phyloP scores from a whole-genome alignment of 179 eudicot species.

The Amaranthus tricolor region DNA sequence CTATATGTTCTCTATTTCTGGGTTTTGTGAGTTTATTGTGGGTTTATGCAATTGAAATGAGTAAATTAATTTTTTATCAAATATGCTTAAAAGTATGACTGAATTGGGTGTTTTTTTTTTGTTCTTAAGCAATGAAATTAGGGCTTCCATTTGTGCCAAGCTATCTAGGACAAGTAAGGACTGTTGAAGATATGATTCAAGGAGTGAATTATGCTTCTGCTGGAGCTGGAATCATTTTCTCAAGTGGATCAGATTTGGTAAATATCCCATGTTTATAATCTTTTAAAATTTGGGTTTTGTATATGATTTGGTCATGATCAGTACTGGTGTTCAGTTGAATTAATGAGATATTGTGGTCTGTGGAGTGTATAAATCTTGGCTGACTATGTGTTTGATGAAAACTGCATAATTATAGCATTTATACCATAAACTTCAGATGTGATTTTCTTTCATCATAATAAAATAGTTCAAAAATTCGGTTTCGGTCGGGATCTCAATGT shows the following conservation, averaged over 20 bases:
- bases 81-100: not conserved
- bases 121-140: constrained; percentile 34
- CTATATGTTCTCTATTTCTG: not conserved
- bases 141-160: constrained; percentile 59
- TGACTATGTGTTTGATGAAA: not conserved
- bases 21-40: not conserved
- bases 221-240: constrained; percentile 80
- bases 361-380: not conserved
- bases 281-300: not conserved
- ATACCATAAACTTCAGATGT: no score
- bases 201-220: constrained; percentile 96
- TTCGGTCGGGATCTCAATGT: no score
- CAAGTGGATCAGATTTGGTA: constrained; percentile 88
- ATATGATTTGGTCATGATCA: not conserved
- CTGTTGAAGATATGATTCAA: constrained; percentile 57
- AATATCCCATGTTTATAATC: not conserved
- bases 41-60: not conserved
- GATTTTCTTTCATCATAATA: no score
- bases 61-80: not conserved
- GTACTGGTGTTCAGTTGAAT: not conserved
- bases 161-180: constrained; percentile 66
- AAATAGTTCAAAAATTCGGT: no score
- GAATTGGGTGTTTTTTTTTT: constrained; percentile 1
- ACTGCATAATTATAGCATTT: no score
- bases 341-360: not conserved